These are phyloP conservation scores for Termitomyces sp. DNA, from an alignment of 768 basidiomycete genomes.

Conservation along the genomic window DNA sequence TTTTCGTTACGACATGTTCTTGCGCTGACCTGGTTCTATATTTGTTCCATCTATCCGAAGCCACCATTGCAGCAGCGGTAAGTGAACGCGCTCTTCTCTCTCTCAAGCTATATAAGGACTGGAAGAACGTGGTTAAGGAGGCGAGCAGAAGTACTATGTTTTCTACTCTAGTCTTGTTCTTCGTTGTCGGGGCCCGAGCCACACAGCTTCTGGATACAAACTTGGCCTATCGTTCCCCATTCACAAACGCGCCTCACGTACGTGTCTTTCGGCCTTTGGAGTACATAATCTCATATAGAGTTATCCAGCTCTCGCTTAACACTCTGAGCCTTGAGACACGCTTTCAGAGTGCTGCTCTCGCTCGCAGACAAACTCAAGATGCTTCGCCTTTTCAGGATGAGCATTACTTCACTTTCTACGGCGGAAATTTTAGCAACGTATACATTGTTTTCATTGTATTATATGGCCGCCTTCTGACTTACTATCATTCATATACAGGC, in stretches of 20 bases:
- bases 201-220: background rate
- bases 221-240: background rate
- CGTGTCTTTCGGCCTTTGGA: background rate
- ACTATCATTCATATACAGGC: background rate
- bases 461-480: background rate
- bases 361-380: conserved; percentile 5
- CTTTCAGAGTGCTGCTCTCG: background rate
- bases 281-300: background rate
- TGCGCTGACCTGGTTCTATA: background rate
- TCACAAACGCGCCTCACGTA: background rate
- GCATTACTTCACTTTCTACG: conserved; percentile 8
- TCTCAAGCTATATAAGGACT: background rate
- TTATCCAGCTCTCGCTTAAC: background rate
- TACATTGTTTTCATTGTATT: conserved; percentile 20
- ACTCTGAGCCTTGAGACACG: background rate
- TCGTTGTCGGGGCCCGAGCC: background rate
- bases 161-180: background rate
- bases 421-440: conserved; percentile 7
- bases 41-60: background rate
- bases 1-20: background rate
- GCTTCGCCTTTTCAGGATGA: conserved; percentile 7
- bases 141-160: background rate
- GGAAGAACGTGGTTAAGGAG: background rate
- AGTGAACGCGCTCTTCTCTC: background rate
- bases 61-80: background rate